These are phyloP conservation scores for Mycena rebaudengoi DNA, from an alignment of 768 basidiomycete species.

Conservation along the genomic window DNA sequence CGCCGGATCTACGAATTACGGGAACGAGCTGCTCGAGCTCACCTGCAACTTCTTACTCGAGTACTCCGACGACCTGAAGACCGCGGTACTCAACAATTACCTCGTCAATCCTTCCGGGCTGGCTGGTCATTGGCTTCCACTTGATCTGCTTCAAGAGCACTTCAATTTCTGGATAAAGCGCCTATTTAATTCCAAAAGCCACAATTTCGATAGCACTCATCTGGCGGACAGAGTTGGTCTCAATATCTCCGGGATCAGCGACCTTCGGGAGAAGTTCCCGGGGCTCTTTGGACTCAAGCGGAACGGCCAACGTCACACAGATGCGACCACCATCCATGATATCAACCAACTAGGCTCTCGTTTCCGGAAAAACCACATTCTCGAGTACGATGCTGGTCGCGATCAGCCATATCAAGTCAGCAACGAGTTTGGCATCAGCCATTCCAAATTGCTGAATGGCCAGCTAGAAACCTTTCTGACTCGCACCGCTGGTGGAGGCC, in stretches of 20 bases:
- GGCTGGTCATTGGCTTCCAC: slow-evolving; percentile 15
- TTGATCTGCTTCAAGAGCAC: slow-evolving; percentile 30
- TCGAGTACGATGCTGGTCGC: slow-evolving; percentile 2
- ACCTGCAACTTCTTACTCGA: slow-evolving; percentile 28
- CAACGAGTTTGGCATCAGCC: slow-evolving; percentile 11
- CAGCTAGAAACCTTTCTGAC: background rate
- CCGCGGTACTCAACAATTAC: slow-evolving; percentile 23
- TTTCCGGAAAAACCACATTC: slow-evolving; percentile 2
- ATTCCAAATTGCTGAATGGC: background rate
- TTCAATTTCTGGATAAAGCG: slow-evolving; percentile 26
- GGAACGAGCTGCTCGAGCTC: slow-evolving; percentile 29
- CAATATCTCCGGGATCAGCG: slow-evolving; percentile 7
- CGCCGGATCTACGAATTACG: slow-evolving; percentile 26
- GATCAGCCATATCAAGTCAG: slow-evolving; percentile 6
- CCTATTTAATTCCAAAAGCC: slow-evolving; percentile 17
- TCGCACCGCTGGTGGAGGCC: background rate
- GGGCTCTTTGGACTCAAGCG: slow-evolving; percentile 3
- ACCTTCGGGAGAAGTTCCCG: background rate
- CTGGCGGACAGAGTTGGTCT: slow-evolving; percentile 6
- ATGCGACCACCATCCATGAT: background rate
- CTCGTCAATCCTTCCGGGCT: slow-evolving; percentile 26
- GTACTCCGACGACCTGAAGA: slow-evolving; percentile 4
- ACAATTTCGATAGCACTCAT: slow-evolving; percentile 11
- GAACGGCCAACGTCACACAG: background rate
- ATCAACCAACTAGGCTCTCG: background rate